These are phyloP conservation scores for Carex parvula DNA, from an alignment of 176 grass and related monocot species.

Conservation along the genomic window DNA sequence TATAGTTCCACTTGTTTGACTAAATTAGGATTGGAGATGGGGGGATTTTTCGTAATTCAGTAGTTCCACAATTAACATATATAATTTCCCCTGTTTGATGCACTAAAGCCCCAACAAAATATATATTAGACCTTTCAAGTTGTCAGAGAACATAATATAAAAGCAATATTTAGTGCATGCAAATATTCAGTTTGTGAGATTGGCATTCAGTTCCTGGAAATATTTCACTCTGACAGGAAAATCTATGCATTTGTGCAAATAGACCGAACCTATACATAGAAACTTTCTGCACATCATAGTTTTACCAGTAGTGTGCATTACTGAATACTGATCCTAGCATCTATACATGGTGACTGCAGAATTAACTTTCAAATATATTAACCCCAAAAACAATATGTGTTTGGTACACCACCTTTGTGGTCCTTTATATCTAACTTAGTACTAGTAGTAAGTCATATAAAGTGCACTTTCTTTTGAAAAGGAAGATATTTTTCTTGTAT, in stretches of 20 bases:
- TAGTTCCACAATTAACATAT: conserved; percentile 7
- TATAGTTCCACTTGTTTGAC: conserved; percentile 29
- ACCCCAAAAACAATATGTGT: background rate
- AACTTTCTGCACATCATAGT: too few species aligned
- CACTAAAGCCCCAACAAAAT: background rate
- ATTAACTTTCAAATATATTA: background rate
- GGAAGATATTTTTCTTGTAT: background rate
- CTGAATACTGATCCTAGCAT: background rate
- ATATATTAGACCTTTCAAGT: conserved; percentile 9
- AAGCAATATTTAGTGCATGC: background rate
- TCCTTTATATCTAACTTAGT: background rate
- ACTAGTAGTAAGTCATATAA: background rate
- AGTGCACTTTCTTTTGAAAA: background rate
- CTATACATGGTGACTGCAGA: background rate
- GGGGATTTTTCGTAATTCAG: conserved; percentile 25
- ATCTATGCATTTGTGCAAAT: background rate
- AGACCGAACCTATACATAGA: background rate
- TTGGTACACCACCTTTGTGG: background rate
- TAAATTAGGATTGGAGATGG: conserved; percentile 24
- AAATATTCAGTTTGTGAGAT: background rate
- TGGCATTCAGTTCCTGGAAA: background rate
- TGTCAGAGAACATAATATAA: conserved; percentile 14
- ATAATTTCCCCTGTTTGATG: conserved; percentile 24
- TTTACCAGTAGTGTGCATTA: background rate
- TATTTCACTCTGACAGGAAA: background rate